Evolutionary conservation across 768 basidiomycete genomes (phyloP), one percentile per base, ranked within the genome.

Genomic region (Kwoniella newhampshirensis): DNA sequence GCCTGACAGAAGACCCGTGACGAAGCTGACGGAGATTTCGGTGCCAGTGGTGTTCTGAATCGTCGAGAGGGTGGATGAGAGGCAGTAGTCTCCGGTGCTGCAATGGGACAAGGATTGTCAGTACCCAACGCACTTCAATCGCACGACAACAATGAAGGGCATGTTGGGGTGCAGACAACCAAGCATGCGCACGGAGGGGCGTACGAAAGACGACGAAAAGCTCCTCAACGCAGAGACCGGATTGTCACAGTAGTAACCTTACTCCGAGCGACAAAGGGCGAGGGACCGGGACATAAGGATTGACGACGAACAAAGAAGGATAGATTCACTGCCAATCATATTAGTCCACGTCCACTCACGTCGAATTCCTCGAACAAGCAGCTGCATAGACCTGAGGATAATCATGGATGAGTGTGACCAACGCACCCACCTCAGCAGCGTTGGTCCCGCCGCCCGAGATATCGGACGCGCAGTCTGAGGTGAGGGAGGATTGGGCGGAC

Each of bases 31-130:
- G 21, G 68, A 61, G 35, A 77, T 27, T n/a, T 54, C 28, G 7
- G 60, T 37, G 37, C 66, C 70, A 11, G 68, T 71, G 15, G 65
- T 63, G 54, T 65, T 75, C 51, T 76, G 73, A 18, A 76, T 51
- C 4, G 61, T 58, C 30, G 42, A 51, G 15, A 77, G 60, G 21
- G 74, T 64, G 20, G 66, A 52, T 23, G 70, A 71, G 17, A 77
- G 25, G 47, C 77, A 78, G 62, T 63, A 74, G n/a, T 63, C 63
- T 46, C 57, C 63, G 64, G 73, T 74, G 9, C 73, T 74, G 60
- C 25, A 9, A n/a, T n/a, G 2, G 13, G 7, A 39, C 27, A 53
- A 40, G 59, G 47, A 23, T 1, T 13, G 32, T 32, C 32, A 32
- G 32, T 32, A n/a, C n/a, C n/a, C n/a, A n/a, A n/a, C n/a, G n/a